Percentiles rank a stretch among this genome's conserved stretches.
phyloP scores from a whole-genome alignment of 352 stramenopile species.

The Phytopythium cucurbitacearum region DNA sequence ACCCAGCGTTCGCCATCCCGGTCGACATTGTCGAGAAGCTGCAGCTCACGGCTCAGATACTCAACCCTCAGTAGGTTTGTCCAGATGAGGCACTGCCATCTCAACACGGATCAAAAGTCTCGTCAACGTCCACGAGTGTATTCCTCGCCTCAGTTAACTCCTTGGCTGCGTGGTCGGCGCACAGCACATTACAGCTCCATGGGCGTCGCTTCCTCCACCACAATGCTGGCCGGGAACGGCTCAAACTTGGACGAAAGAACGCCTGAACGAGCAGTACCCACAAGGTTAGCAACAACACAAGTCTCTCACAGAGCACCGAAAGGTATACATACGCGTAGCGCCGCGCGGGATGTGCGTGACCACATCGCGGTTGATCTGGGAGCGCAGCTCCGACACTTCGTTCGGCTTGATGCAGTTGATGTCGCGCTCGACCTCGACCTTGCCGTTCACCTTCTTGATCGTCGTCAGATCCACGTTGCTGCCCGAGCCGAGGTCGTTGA shows the following conservation, averaged over 20 bases:
- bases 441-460: conserved; percentile 88
- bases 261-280: conserved; percentile 15
- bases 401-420: conserved; percentile 94
- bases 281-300: conserved; percentile 2
- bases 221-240: conserved; percentile 49
- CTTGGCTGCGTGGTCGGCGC: no score
- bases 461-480: conserved; percentile 96
- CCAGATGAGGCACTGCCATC: no score
- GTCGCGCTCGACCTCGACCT: conserved; percentile 83
- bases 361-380: conserved; percentile 80
- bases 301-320: not conserved
- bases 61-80: conserved; percentile 11
- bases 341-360: conserved; percentile 79
- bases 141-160: no score
- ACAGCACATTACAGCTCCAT: conserved; percentile 58
- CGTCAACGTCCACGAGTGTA: no score
- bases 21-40: conserved; percentile 88
- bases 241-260: conserved; percentile 74
- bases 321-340: conserved; percentile 59
- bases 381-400: conserved; percentile 85
- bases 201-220: conserved; percentile 67
- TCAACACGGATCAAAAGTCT: no score
- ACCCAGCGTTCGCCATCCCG: conserved; percentile 95
- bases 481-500: conserved; percentile 97
- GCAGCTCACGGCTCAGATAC: conserved; percentile 74